These are phyloP conservation scores for Boletus speciosus DNA, from an alignment of 768 basidiomycete genomes.

Conservation along the genomic window DNA sequence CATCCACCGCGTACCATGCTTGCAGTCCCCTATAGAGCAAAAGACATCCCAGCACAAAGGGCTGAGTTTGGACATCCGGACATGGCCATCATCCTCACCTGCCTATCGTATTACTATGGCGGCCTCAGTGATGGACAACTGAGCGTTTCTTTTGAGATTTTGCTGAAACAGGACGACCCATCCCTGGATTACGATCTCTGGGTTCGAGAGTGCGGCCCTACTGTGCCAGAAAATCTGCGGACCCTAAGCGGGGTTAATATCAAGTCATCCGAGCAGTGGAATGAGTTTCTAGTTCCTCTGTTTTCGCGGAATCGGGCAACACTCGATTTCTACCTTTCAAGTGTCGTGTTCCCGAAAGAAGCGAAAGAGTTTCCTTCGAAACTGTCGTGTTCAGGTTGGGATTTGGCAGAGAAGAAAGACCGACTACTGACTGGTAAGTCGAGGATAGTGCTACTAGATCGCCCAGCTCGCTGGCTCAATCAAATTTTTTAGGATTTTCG, in stretches of 20 bases:
- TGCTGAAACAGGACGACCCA: conserved; percentile 42
- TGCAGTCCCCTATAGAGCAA: too few relatives aligned
- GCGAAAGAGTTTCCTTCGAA: conserved; percentile 47
- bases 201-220: conserved; percentile 18
- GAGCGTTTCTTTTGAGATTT: conserved; percentile 33
- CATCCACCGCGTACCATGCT: too few relatives aligned
- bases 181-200: conserved; percentile 40
- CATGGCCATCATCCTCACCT: too few relatives aligned
- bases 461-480: neutral
- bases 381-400: conserved; percentile 51
- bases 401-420: conserved; percentile 40
- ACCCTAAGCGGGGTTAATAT: conserved; percentile 26
- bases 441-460: too few relatives aligned
- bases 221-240: too few relatives aligned
- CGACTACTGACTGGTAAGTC: conserved; percentile 9
- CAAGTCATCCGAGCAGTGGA: conserved; percentile 35
- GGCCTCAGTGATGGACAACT: conserved; percentile 11
- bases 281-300: conserved; percentile 26
- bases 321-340: conserved; percentile 46
- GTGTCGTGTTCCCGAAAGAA: conserved; percentile 48
- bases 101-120: too few relatives aligned
- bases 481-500: conserved; percentile 35
- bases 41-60: too few relatives aligned
- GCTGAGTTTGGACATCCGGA: too few relatives aligned
- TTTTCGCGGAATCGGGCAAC: conserved; percentile 37